A percentile compares a stretch with the other conserved stretches of the same genome.
phyloP scores from a whole-genome alignment of 164 flowering plant genomes.

The Umbellularia californica region DNA sequence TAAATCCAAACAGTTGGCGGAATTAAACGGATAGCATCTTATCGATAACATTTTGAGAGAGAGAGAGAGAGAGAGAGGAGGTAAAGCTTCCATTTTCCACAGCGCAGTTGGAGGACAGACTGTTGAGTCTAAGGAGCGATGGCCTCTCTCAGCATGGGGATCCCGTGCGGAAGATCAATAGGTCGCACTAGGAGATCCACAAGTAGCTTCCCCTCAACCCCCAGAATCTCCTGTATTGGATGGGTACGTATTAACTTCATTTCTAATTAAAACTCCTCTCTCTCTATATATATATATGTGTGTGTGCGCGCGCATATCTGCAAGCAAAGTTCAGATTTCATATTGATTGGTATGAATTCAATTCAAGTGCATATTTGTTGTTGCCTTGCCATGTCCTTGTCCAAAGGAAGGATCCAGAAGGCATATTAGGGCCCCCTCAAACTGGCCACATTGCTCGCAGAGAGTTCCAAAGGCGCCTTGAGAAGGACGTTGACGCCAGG shows the following conservation, averaged over 20 bases:
- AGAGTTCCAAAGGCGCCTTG: constrained; percentile 62
- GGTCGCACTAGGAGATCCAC: constrained; percentile 2
- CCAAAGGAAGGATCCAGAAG: constrained; percentile 87
- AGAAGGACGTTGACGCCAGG: constrained; percentile 71
- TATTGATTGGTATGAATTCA: background rate
- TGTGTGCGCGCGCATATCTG: too few relatives aligned
- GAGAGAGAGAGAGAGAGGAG: too few relatives aligned
- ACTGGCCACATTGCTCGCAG: constrained; percentile 71
- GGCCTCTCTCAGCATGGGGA: background rate
- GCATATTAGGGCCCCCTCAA: constrained; percentile 59
- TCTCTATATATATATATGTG: background rate
- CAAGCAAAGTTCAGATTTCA: background rate
- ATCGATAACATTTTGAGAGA: too few relatives aligned
- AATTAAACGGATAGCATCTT: too few relatives aligned
- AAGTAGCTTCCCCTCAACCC: constrained; percentile 8
- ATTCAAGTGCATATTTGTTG: too few relatives aligned
- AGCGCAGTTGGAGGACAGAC: too few relatives aligned
- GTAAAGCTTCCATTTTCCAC: too few relatives aligned
- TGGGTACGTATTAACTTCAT: constrained; percentile 38
- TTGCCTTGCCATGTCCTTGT: too few relatives aligned
- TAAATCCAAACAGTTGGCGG: too few relatives aligned
- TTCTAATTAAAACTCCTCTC: background rate
- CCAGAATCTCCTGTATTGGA: constrained; percentile 45
- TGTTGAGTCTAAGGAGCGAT: too few relatives aligned
- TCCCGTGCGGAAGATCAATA: background rate